Base-by-base conservation (phyloP, 2,329 filamentous ascomycete species). In the Colletotrichum sp. region DNA sequence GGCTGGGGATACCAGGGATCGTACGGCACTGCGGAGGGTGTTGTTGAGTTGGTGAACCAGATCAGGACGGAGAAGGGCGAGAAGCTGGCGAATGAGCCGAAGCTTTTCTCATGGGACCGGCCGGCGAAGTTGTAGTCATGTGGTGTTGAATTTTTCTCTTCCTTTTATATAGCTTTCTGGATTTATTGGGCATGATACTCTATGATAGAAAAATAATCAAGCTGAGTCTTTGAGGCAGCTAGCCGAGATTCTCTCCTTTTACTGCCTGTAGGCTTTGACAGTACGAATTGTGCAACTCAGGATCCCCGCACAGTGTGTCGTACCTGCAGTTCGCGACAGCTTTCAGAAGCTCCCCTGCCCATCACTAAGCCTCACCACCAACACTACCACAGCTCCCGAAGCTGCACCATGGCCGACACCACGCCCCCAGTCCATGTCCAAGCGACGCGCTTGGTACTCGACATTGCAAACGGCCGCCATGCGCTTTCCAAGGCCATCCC, bases 1-100 rank as follows among this genome's bases (percentile, higher is more conserved):
- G 94, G 94, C 3, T 95, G 94, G 89, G 96, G 96, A 13, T 98
- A 91, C 75, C 90, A 92, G 81, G 89, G 88, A 3, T 91, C 87
- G 28, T 96, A 94, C 83, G 94, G 94, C 2, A 95, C 93, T 82
- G 91, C 94, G 1, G 88, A 93, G 80, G 87, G 89, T 38, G 93
- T 92, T 1, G 89, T 94, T 3, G 89, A 91, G 82, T 84, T 96
- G 82, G 93, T 95, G 8, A 89, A 90, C 58, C 90, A 93, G 82
- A 88, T 96, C 28, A 77, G 80, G 8, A 79, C 66, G 16, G 79
- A 78, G 43, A 79, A 80, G 64, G 82, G 82, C 8, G 77, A 83
- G 65, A 79, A 79, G 21, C 68, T 84, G 28, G 70, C 76, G 7
- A 70, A 75, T 56, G 82, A 82, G 74, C 79, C 82, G 2, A 82